Evolutionary conservation across 2,329 filamentous ascomycete genomes (phyloP).

Genomic region (Calycina marina): DNA sequence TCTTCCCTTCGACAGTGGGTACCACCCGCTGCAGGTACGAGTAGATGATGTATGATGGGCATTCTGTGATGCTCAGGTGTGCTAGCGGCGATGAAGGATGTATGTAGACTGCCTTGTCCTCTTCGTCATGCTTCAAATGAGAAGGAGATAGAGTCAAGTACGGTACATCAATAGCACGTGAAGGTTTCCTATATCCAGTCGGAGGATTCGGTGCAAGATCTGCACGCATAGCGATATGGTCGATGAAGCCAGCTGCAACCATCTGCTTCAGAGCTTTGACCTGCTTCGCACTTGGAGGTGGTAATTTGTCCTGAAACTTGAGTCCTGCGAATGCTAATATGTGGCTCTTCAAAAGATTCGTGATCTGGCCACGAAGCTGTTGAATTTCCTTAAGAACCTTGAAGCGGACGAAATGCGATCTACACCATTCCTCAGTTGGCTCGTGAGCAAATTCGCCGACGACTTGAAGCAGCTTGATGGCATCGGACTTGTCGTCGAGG

Average conservation of each 20-base stretch:
- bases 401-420: conserved; percentile 67
- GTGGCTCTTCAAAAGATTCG: conserved; percentile 62
- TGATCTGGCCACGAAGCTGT: conserved; percentile 72
- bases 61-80: conserved; percentile 51
- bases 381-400: conserved; percentile 80
- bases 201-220: conserved; percentile 68
- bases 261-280: conserved; percentile 79
- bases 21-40: conserved; percentile 63
- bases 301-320: conserved; percentile 39
- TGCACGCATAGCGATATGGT: conserved; percentile 83
- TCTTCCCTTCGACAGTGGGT: conserved; percentile 33
- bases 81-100: conserved; percentile 77
- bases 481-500: conserved; percentile 72
- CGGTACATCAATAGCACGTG: conserved; percentile 79
- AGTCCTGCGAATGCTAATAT: conserved; percentile 49
- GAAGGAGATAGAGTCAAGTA: conserved; percentile 76
- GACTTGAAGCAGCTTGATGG: conserved; percentile 77
- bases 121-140: conserved; percentile 31
- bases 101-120: conserved; percentile 60
- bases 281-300: conserved; percentile 49
- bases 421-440: conserved; percentile 59
- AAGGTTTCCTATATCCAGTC: conserved; percentile 52
- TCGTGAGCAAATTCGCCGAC: conserved; percentile 77
- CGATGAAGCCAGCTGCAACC: conserved; percentile 80
- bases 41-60: conserved; percentile 81